These are phyloP conservation scores for Oxytropis ochrocephala DNA, from an alignment of 306 rosid genomes.

Conservation along the genomic window DNA sequence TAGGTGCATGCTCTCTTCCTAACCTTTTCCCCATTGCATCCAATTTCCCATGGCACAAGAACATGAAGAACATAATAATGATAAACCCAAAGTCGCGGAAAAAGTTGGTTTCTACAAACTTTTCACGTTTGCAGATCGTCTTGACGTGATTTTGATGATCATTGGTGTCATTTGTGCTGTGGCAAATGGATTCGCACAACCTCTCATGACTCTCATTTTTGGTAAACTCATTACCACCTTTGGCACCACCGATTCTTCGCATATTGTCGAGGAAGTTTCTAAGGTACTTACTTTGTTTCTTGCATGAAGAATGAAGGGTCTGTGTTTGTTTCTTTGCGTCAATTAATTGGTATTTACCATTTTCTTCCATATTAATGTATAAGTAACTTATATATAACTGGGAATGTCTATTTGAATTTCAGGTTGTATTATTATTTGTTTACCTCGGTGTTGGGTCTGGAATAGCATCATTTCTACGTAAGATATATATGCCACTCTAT, in stretches of 20 bases:
- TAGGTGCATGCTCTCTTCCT: background rate
- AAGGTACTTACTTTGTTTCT: slow-evolving; percentile 28
- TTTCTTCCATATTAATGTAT: background rate
- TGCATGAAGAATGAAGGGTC: too few species aligned
- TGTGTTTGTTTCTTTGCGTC: background rate
- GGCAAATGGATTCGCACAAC: slow-evolving; percentile 52
- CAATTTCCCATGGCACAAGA: background rate
- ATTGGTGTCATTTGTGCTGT: slow-evolving; percentile 47
- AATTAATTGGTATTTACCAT: too few species aligned
- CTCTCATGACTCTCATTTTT: slow-evolving; percentile 61
- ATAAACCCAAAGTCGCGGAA: background rate
- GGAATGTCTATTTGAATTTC: background rate
- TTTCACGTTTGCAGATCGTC: slow-evolving; percentile 53
- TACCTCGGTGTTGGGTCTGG: slow-evolving; percentile 63
- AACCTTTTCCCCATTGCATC: background rate
- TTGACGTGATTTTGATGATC: slow-evolving; percentile 44
- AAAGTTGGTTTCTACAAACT: slow-evolving; percentile 51
- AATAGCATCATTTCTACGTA: slow-evolving; percentile 62
- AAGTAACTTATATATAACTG: background rate
- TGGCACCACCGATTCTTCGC: slow-evolving; percentile 31
- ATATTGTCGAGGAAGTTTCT: slow-evolving; percentile 34
- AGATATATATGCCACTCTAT: slow-evolving; percentile 11
- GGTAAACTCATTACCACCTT: slow-evolving; percentile 54
- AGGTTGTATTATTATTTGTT: slow-evolving; percentile 52
- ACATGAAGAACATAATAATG: background rate